Evolutionary conservation across 805 yeast species (phyloP).

Genomic region (Hanseniaspora singularis): DNA sequence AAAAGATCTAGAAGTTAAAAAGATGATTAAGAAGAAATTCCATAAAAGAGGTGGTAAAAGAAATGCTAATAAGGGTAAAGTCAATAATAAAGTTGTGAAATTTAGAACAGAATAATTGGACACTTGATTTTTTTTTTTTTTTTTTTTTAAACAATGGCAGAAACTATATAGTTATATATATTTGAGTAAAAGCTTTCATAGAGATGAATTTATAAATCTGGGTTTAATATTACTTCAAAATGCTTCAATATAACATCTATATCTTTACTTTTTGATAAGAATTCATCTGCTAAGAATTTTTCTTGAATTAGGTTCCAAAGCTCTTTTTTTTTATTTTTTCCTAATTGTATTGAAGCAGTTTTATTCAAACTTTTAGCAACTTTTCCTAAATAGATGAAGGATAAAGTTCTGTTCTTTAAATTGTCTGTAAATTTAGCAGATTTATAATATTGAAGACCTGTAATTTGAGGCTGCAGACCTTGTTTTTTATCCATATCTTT

Average conservation of each 20-base stretch:
- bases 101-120: constrained; percentile 10
- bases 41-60: constrained; percentile 31
- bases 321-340: neutral
- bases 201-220: neutral
- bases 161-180: no score
- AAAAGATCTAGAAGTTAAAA: constrained; percentile 21
- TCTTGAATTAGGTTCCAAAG: neutral
- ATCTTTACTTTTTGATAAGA: neutral
- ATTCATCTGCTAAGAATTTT: neutral
- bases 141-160: no score
- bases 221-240: neutral
- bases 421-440: neutral
- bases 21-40: constrained; percentile 26
- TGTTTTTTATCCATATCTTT: neutral
- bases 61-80: constrained; percentile 22
- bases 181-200: neutral
- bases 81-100: constrained; percentile 4
- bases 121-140: neutral
- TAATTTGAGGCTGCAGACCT: no score
- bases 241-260: neutral
- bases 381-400: constrained; percentile 1
- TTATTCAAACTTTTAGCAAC: neutral
- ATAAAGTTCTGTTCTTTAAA: neutral
- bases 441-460: neutral
- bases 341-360: neutral